A percentile compares a stretch with the other conserved stretches of the same genome.
Conservation (phyloP, 2,329 filamentous ascomycete genomes). For the Pseudophaeomoniella oleicola region DNA sequence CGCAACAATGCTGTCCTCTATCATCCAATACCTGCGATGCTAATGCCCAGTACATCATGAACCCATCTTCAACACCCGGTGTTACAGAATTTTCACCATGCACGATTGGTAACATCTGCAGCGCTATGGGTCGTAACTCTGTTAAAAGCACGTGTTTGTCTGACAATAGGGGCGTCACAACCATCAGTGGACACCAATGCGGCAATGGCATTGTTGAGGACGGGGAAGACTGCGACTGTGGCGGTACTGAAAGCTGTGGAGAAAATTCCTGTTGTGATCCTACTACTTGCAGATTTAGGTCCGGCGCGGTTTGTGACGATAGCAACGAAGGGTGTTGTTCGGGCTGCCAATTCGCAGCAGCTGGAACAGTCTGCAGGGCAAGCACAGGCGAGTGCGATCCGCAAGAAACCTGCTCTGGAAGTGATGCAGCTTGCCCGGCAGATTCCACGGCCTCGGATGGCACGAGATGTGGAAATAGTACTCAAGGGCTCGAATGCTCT, state of each 20-base stretch:
- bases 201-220: constrained; percentile 94
- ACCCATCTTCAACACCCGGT: constrained; percentile 62
- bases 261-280: constrained; percentile 72
- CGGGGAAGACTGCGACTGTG: constrained; percentile 93
- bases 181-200: constrained; percentile 71
- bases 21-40: constrained; percentile 57
- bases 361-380: constrained; percentile 62
- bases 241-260: constrained; percentile 56
- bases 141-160: constrained; percentile 65
- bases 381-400: constrained; percentile 76
- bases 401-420: constrained; percentile 67
- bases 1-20: constrained; percentile 70
- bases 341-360: constrained; percentile 29
- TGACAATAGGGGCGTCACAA: constrained; percentile 72
- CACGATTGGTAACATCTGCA: constrained; percentile 86
- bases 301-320: constrained; percentile 57
- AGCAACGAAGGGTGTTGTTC: constrained; percentile 32
- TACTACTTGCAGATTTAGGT: constrained; percentile 70
- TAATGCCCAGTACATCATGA: constrained; percentile 78
- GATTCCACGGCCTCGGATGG: constrained; percentile 60
- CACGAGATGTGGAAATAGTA: constrained; percentile 48
- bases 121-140: constrained; percentile 61
- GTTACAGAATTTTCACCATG: constrained; percentile 77
- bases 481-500: constrained; percentile 55
- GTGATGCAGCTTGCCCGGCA: constrained; percentile 54